phyloP scores from a whole-genome alignment of 1,284 basidiomycete genomes.

The Naganishia albida region DNA sequence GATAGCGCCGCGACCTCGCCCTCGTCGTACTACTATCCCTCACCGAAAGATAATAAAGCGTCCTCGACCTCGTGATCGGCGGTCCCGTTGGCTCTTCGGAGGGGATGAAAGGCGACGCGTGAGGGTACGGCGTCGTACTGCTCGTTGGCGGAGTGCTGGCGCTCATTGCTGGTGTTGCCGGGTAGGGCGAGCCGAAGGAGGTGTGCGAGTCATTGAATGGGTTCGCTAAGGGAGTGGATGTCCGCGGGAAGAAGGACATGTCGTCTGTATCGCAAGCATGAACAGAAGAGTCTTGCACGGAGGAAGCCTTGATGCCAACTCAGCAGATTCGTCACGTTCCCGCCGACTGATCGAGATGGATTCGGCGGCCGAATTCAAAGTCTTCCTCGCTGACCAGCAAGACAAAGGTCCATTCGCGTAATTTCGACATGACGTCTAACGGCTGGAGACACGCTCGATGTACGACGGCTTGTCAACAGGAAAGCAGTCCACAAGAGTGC shows the following conservation, averaged over 20 bases:
- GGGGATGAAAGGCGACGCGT: not conserved
- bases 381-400: no score
- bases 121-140: not conserved
- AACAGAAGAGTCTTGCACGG: not conserved
- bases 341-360: no score
- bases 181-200: not conserved
- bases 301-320: not conserved
- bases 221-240: not conserved
- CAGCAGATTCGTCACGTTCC: not conserved
- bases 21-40: conserved; percentile 68
- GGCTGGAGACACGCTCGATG: no score
- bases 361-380: no score
- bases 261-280: not conserved
- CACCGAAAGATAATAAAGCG: conserved; percentile 91
- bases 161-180: not conserved
- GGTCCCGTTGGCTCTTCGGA: conserved; percentile 11
- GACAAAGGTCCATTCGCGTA: no score
- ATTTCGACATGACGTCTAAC: no score
- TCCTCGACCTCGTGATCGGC: conserved; percentile 74
- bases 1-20: conserved; percentile 48
- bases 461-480: no score
- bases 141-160: conserved; percentile 3
- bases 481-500: no score
- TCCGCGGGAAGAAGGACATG: conserved; percentile 27
- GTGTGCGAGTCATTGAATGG: conserved; percentile 11